Conservation (phyloP, 192 early-diverging fungal species). For the Backusella macrospora region DNA sequence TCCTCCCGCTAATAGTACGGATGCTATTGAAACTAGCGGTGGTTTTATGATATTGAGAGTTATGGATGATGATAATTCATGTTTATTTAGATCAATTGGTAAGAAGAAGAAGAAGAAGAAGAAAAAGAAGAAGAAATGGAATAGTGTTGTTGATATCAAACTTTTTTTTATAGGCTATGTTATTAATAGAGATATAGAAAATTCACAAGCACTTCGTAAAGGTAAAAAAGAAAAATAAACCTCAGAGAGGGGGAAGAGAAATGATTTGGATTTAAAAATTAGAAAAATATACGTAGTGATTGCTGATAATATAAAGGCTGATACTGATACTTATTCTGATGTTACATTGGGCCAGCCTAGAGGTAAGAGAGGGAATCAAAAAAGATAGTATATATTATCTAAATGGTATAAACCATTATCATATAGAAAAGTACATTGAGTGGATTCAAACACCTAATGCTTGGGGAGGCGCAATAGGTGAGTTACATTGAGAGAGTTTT, state of each 20-base stretch:
- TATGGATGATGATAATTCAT: conserved; percentile 73
- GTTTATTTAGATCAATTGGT: conserved; percentile 70
- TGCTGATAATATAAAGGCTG: conserved; percentile 50
- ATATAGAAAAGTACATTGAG: conserved; percentile 53
- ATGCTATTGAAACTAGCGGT: not conserved
- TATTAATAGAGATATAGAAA: conserved; percentile 36
- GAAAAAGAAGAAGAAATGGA: not conserved
- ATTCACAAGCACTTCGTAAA: conserved; percentile 33
- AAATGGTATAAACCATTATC: not conserved
- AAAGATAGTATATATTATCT: not conserved
- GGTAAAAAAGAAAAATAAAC: conserved; percentile 13
- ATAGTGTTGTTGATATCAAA: no score
- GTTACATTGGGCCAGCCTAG: conserved; percentile 59
- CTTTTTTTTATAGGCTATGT: conserved; percentile 45
- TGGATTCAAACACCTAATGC: conserved; percentile 68
- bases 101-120: not conserved
- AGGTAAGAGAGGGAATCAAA: not conserved
- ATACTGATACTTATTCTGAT: conserved; percentile 61
- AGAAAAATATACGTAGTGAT: conserved; percentile 36
- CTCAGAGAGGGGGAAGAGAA: not conserved
- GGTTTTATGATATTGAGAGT: conserved; percentile 35
- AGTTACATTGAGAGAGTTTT: not conserved
- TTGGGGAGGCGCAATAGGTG: conserved; percentile 87
- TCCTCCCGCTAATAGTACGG: not conserved
- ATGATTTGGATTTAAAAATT: not conserved